Conservation (phyloP, 768 basidiomycete genomes). For the Lactarius sp. region DNA sequence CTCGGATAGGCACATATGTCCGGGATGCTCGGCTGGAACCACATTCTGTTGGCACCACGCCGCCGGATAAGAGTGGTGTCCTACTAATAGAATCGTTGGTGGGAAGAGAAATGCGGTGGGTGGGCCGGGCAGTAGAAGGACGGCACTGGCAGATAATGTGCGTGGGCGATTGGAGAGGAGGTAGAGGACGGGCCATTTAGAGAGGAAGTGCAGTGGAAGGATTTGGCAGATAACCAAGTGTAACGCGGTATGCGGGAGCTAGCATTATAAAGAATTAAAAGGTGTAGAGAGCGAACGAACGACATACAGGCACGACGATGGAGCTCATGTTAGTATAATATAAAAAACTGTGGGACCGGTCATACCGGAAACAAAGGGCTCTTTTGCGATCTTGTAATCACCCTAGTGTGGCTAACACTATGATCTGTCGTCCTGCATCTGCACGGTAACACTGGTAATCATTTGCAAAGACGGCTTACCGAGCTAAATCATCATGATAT, state of each 20-base stretch:
- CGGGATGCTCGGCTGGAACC: not conserved
- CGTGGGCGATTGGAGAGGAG: constrained; percentile 57
- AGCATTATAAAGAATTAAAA: not conserved
- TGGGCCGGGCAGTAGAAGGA: constrained; percentile 36
- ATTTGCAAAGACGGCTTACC: no score
- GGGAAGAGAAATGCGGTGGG: constrained; percentile 42
- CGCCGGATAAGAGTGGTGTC: constrained; percentile 49
- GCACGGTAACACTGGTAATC: no score
- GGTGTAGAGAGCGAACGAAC: not conserved
- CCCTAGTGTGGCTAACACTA: not conserved
- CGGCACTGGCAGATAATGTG: constrained; percentile 37
- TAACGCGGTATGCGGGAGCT: constrained; percentile 43
- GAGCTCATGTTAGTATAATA: constrained; percentile 56
- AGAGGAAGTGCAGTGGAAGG: constrained; percentile 47
- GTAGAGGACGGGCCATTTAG: constrained; percentile 57
- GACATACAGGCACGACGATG: constrained; percentile 56
- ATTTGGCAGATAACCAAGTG: constrained; percentile 50
- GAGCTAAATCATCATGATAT: no score
- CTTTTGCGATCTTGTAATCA: constrained; percentile 71
- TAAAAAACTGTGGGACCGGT: constrained; percentile 64
- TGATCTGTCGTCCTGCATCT: not conserved
- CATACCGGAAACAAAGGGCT: constrained; percentile 73
- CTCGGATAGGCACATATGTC: constrained; percentile 50
- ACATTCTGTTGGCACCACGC: constrained; percentile 9
- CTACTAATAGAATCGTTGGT: constrained; percentile 35